Evolutionary conservation across 371 early-diverging fungal species (phyloP), one percentile per base, ranked within the genome.

Genomic region (Gilbertella persicaria): DNA sequence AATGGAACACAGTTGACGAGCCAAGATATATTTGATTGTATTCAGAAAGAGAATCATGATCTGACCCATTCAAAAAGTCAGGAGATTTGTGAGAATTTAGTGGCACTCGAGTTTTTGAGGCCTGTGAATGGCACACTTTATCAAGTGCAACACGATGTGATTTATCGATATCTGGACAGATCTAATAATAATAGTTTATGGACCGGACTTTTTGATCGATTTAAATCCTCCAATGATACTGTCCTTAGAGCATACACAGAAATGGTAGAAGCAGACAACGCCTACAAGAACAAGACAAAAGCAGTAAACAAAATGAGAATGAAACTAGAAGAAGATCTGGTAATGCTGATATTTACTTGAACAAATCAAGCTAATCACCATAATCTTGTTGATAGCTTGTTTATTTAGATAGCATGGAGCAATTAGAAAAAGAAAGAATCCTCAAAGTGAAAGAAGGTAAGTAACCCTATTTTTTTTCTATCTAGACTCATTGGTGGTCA

Each of bases 241-340:
- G 16, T 43, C 5, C 37, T 49, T 1, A 60, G 54, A 43, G 44
- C 33, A 4, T 54, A 44, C 10, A 14, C 19, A 0, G 69, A 69
- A 4, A 71, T 69, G 69, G 69, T 79, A 1, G 76, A 82, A 37
- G 83, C 82, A 8, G 87, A 88, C 60, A 67, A 67, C 20, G 61
- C 67, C 5, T 88, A 89, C 64, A 62, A 74, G 40, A 67, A 76
- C 33, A 71, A 82, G 5, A 85, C 87, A 20, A 64, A 61, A 49
- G 68, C 67, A 33, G 79, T 79, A 1, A 87, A 90, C 36, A 58
- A 54, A 9, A 71, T 79, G 46, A 80, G 90, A 37, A 73, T 79
- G 42, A 66, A 64, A 17, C 72, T 83, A 1, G 90, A 90, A 63
- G 87, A 86, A 64, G 64, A 66, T 25, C 38, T 90, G 73, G 52